phyloP scores from a whole-genome alignment of 352 stramenopile species.

The Blastocystis hominis region DNA sequence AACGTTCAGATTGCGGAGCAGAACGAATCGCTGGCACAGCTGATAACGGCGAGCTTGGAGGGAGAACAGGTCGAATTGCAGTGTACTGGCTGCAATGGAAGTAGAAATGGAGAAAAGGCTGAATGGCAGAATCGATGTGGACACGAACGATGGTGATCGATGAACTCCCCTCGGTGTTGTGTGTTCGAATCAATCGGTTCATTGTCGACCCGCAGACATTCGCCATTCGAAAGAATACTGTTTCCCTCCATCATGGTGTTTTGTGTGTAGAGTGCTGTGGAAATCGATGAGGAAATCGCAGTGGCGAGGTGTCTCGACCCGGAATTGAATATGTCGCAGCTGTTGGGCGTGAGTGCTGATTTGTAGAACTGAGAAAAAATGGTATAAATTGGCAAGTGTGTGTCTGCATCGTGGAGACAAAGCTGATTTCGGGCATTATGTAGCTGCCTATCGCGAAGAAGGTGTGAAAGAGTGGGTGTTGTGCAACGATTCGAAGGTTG shows the following conservation, averaged over 20 bases:
- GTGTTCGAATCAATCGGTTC: conserved; percentile 35
- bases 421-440: conserved; percentile 44
- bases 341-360: background rate
- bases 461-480: conserved; percentile 12
- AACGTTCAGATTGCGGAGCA: background rate
- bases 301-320: background rate
- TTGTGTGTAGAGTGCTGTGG: background rate
- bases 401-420: conserved; percentile 43
- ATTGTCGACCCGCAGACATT: background rate
- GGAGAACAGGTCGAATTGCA: background rate
- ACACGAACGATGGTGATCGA: background rate
- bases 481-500: conserved; percentile 48
- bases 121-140: background rate
- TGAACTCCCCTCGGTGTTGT: background rate
- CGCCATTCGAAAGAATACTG: background rate
- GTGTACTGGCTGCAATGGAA: background rate
- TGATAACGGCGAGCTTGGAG: background rate
- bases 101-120: background rate
- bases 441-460: conserved; percentile 29
- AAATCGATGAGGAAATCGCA: background rate
- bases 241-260: background rate
- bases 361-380: background rate
- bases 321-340: background rate
- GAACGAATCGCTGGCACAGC: background rate
- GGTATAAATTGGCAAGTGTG: background rate